phyloP scores from a whole-genome alignment of 1,284 basidiomycete species.

The Trichosporon sp. region DNA sequence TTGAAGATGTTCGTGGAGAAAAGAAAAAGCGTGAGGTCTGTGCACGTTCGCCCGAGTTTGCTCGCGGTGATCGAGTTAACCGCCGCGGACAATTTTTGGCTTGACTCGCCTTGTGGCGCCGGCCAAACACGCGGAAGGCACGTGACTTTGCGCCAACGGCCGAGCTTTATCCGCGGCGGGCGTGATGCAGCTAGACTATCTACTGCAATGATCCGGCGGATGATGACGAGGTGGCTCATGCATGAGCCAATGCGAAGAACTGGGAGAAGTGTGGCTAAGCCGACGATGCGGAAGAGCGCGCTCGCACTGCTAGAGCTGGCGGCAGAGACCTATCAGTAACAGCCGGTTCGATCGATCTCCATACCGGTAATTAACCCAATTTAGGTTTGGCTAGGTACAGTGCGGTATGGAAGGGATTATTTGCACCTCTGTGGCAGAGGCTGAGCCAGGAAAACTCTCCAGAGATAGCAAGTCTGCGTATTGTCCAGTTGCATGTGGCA shows the following conservation, averaged over 20 bases:
- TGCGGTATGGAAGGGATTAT: not conserved
- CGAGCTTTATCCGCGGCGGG: not conserved
- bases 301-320: not conserved
- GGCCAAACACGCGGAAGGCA: not conserved
- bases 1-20: not conserved
- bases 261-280: not conserved
- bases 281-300: not conserved
- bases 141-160: not conserved
- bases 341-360: not conserved
- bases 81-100: slow-evolving; percentile 4
- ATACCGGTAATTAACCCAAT: not conserved
- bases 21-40: not conserved
- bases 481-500: too few species aligned
- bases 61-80: not conserved
- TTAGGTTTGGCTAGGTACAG: not conserved
- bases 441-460: too few species aligned
- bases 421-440: not conserved
- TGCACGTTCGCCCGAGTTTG: not conserved
- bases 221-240: not conserved
- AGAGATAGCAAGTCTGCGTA: too few species aligned
- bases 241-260: not conserved
- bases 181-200: not conserved
- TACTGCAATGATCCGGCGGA: not conserved
- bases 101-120: not conserved
- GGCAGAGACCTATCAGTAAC: not conserved